phyloP scores from a whole-genome alignment of 2,329 filamentous ascomycete genomes.

The Geosmithia flava region DNA sequence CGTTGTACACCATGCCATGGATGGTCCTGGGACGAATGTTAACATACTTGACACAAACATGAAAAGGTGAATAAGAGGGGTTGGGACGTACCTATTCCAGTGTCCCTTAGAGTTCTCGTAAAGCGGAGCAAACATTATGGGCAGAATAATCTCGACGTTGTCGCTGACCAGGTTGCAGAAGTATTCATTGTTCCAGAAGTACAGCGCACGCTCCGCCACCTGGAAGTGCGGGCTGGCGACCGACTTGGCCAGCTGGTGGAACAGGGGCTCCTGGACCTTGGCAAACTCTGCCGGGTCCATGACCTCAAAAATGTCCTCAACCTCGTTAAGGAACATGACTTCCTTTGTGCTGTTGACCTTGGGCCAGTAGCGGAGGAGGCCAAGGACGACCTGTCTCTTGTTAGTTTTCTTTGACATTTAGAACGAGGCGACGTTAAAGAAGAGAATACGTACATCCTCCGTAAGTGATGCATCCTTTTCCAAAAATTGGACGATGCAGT shows the following conservation, averaged over 20 bases:
- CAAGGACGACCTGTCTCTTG: constrained; percentile 65
- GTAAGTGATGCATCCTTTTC: constrained; percentile 96
- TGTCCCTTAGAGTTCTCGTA: constrained; percentile 99
- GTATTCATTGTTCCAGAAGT: constrained; percentile 99
- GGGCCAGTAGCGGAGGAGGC: constrained; percentile 91
- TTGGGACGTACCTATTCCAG: constrained; percentile 73
- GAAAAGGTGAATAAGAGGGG: background rate
- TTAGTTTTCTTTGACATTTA: constrained; percentile 2
- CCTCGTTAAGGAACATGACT: constrained; percentile 98
- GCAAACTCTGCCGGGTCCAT: constrained; percentile 99
- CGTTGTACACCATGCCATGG: constrained; percentile 99
- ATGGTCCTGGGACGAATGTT: constrained; percentile 57
- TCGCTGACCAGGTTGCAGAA: constrained; percentile 99
- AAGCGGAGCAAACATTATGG: constrained; percentile 97
- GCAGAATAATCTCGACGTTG: constrained; percentile 95
- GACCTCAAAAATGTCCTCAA: constrained; percentile 98
- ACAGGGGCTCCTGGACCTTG: constrained; percentile 95
- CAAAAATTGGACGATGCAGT: constrained; percentile 97
- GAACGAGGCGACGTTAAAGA: background rate
- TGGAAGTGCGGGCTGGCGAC: constrained; percentile 98
- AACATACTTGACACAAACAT: background rate
- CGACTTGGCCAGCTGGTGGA: constrained; percentile 94
- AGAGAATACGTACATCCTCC: constrained; percentile 60
- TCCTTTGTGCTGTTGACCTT: constrained; percentile 99
- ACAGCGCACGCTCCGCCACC: constrained; percentile 90